Conservation (phyloP, 805 yeast species). For the Saccharomycopsis olivae region DNA sequence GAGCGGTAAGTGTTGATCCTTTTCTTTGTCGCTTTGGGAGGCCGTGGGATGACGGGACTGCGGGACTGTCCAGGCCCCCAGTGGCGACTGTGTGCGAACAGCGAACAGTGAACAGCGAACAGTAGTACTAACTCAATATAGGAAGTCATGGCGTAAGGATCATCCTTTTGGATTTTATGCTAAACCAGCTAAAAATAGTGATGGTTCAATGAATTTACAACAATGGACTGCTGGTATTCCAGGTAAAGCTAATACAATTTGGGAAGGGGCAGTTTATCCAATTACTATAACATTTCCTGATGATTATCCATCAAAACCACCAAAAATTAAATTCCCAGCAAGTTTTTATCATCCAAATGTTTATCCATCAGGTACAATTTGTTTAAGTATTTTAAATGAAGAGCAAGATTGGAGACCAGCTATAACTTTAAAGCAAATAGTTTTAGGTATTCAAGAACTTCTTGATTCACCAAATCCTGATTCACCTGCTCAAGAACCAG, state of each 20-base stretch:
- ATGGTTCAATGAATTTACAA: conserved; percentile 78
- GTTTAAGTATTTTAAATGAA: conserved; percentile 87
- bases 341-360: conserved; percentile 96
- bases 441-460: conserved; percentile 85
- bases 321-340: conserved; percentile 81
- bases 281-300: conserved; percentile 73
- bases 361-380: conserved; percentile 94
- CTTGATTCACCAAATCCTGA: conserved; percentile 84
- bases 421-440: conserved; percentile 79
- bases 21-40: no score
- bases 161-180: conserved; percentile 98
- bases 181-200: conserved; percentile 68
- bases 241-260: conserved; percentile 74
- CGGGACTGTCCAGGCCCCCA: no score
- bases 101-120: no score
- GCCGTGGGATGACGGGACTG: no score
- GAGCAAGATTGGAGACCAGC: conserved; percentile 99
- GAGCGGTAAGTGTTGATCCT: conserved; percentile 53
- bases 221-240: conserved; percentile 95
- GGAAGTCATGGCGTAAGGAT: conserved; percentile 96
- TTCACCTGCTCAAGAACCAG: conserved; percentile 97
- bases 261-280: conserved; percentile 90
- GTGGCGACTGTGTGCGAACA: no score
- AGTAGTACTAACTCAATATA: no score
- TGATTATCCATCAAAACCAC: conserved; percentile 95